Evolutionary conservation across 768 basidiomycete species (phyloP).

Genomic region (Dictyophora rubrovolvata): DNA sequence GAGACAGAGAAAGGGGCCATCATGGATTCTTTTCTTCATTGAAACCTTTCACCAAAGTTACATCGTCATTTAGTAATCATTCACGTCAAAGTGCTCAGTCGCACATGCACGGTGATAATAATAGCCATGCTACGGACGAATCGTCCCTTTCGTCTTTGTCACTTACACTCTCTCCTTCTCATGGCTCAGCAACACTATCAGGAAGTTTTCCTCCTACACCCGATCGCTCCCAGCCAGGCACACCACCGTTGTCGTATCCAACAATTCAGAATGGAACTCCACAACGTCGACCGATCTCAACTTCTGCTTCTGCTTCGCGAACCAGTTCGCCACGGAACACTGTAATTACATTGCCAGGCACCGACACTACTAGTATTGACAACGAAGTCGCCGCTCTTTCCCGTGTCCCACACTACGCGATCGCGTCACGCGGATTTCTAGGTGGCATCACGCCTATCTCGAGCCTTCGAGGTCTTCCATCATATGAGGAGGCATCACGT

Average conservation of each 20-base stretch:
- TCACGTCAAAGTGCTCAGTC: slow-evolving; percentile 55
- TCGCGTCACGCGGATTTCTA: slow-evolving; percentile 79
- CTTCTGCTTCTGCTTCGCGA: neutral
- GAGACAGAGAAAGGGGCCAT: slow-evolving; percentile 28
- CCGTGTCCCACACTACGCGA: slow-evolving; percentile 77
- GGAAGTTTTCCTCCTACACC: slow-evolving; percentile 12
- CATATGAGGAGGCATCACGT: slow-evolving; percentile 64
- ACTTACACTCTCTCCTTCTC: neutral
- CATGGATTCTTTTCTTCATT: slow-evolving; percentile 8
- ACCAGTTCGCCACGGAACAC: neutral
- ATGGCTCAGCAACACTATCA: slow-evolving; percentile 1
- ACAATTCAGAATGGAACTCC: neutral
- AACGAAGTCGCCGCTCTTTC: slow-evolving; percentile 39
- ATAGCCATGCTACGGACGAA: slow-evolving; percentile 27
- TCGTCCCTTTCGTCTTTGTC: slow-evolving; percentile 19
- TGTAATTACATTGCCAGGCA: too few species aligned
- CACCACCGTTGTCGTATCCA: neutral
- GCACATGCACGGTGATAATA: slow-evolving; percentile 25
- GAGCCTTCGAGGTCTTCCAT: slow-evolving; percentile 70
- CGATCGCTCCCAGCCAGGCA: slow-evolving; percentile 11
- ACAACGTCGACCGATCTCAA: neutral
- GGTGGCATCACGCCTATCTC: slow-evolving; percentile 83
- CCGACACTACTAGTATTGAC: neutral
- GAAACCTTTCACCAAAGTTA: slow-evolving; percentile 7
- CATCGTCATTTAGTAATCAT: slow-evolving; percentile 34